Percentiles rank a stretch among this genome's conserved stretches.
These are phyloP conservation scores for Rhodocollybia butyracea DNA, from an alignment of 768 basidiomycete genomes.

Conservation along the genomic window DNA sequence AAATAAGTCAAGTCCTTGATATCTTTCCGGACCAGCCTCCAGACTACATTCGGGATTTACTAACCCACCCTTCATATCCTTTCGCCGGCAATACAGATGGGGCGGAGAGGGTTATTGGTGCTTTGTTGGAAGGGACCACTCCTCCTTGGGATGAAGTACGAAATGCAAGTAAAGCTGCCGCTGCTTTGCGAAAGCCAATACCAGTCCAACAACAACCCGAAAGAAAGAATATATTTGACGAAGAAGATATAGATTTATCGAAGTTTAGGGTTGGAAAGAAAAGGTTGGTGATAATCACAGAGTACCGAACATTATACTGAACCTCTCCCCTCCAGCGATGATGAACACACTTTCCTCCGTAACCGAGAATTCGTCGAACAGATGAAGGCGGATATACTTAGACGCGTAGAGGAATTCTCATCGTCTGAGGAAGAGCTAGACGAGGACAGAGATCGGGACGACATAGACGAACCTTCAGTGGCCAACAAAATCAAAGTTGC, in stretches of 20 bases:
- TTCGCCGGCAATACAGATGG: conserved; percentile 57
- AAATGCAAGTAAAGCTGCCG: conserved; percentile 8
- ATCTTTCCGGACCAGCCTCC: conserved; percentile 64
- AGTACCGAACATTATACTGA: background rate
- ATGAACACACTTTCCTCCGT: conserved; percentile 40
- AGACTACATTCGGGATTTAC: conserved; percentile 55
- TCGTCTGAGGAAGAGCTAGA: conserved; percentile 57
- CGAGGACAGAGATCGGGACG: conserved; percentile 22
- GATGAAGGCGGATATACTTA: conserved; percentile 82
- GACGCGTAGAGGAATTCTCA: conserved; percentile 65
- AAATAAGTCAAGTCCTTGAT: conserved; percentile 70
- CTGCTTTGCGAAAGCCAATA: conserved; percentile 16
- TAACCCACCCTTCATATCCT: conserved; percentile 42
- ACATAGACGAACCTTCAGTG: conserved; percentile 46
- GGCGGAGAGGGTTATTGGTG: conserved; percentile 62
- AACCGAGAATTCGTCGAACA: conserved; percentile 63
- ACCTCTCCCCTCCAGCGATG: conserved; percentile 31
- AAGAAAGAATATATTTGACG: conserved; percentile 74
- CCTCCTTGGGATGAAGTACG: conserved; percentile 32
- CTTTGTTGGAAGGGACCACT: conserved; percentile 73
- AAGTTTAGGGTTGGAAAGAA: conserved; percentile 65
- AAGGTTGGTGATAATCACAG: conserved; percentile 34
- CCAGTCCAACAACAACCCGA: conserved; percentile 21
- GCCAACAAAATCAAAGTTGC: conserved; percentile 39
- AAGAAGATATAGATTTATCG: conserved; percentile 62